Base-by-base conservation (phyloP, 495 filamentous ascomycete species). In the Astrocystis sublimbata region DNA sequence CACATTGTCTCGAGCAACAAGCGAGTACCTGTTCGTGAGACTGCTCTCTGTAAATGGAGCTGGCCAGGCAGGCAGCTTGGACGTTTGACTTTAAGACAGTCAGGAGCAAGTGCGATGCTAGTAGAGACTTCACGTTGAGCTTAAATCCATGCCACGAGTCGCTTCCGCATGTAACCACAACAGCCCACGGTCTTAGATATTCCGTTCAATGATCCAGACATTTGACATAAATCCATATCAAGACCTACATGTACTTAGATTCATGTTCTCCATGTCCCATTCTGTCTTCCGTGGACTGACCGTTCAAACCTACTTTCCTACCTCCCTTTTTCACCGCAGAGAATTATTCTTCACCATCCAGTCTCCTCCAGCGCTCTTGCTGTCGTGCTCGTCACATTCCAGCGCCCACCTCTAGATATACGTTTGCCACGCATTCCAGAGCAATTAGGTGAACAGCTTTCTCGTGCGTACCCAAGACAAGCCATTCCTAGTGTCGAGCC, bases 391-490 rank as follows among this genome's bases (percentile, higher is more conserved):
- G 47, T 31, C 56, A 41, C 70, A 72, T 72, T 72, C 70, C 70
- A 67, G 62, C 57, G 41, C 56, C 36, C 58, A 43, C 33, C 62
- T 70, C 61, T 64, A 59, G 64, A 61, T 62, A 19, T 30, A 60
- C 62, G n/a, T 51, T 51, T 52, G 62, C 57, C 58, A 54, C 47
- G 12, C 33, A 65, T 54, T 17, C 46, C 42, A 46, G 21, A 52
- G 38, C 58, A 68, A 21, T n/a, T 51, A 70, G 68, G 70, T 72
- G n/a, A n/a, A 70, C 58, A 61, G 24, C 58, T 28, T 35, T 47
- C 56, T 21, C 50, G 24, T 52, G 46, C 35, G 46, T 51, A 64
- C 68, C 52, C 24, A 60, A 72, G 70, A 72, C 70, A 72, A 26
- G 28, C 30, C 70, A 72, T 72, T 72, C 70, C 46, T 31, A 50